Conservation (phyloP, 345 rosid species). For the Adansonia digitata region DNA sequence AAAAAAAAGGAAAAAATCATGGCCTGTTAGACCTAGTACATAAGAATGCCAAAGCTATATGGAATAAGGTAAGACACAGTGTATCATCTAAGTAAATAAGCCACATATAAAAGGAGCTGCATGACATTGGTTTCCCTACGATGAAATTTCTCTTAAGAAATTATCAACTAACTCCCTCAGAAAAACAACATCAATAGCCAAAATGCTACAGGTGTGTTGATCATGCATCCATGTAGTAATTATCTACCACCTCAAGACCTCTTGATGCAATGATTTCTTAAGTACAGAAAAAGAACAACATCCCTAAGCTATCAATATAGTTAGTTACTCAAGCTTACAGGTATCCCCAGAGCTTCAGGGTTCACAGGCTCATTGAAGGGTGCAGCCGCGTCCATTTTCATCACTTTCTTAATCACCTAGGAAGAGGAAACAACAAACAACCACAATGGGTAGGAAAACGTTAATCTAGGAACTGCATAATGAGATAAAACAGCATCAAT, state of each 20-base stretch:
- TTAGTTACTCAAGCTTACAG: conserved; percentile 48
- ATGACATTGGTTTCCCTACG: neutral
- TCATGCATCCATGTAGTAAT: neutral
- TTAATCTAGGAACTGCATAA: no score
- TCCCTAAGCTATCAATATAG: neutral
- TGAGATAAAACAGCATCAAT: neutral
- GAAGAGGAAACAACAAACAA: conserved; percentile 4
- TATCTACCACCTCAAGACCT: neutral
- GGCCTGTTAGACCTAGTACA: neutral
- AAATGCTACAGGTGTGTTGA: neutral
- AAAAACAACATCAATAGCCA: neutral
- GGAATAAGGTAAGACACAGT: neutral
- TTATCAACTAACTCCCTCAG: neutral
- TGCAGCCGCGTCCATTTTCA: conserved; percentile 99
- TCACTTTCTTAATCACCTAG: conserved; percentile 83
- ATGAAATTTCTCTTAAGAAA: neutral
- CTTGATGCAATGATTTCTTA: no score
- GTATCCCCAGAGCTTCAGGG: conserved; percentile 95
- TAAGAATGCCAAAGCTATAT: neutral
- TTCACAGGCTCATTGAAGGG: conserved; percentile 90
- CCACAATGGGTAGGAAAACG: neutral
- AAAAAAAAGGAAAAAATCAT: neutral
- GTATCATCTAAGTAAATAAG: neutral
- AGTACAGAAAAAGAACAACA: neutral
- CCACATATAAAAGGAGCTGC: neutral